These are phyloP conservation scores for Xylaria venustula DNA, from an alignment of 495 filamentous ascomycete species.

Conservation along the genomic window DNA sequence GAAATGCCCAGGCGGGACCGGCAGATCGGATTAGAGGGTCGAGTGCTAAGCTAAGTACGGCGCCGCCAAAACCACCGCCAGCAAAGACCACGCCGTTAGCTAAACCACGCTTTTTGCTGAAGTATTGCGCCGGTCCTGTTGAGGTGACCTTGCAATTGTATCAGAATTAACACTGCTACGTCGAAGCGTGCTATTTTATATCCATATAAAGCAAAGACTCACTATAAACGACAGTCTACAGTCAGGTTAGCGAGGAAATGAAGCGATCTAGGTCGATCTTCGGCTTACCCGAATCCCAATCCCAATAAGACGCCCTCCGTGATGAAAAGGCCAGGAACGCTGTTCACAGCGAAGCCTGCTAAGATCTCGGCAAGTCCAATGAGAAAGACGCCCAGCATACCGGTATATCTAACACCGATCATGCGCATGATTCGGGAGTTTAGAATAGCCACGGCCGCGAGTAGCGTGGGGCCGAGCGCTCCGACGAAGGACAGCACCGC, in stretches of 20 bases:
- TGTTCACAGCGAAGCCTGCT: constrained; percentile 47
- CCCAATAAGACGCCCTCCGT: constrained; percentile 56
- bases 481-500: constrained; percentile 58
- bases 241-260: background rate
- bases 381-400: constrained; percentile 45
- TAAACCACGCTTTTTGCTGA: constrained; percentile 51
- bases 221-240: constrained; percentile 11
- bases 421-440: constrained; percentile 49
- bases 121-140: constrained; percentile 53
- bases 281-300: constrained; percentile 44
- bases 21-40: constrained; percentile 46
- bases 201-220: background rate
- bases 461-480: constrained; percentile 47
- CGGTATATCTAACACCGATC: constrained; percentile 46
- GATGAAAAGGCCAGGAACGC: constrained; percentile 54
- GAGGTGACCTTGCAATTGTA: constrained; percentile 41
- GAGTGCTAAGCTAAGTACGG: constrained; percentile 48
- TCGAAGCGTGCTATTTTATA: background rate
- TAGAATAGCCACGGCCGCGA: constrained; percentile 48
- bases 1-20: constrained; percentile 55
- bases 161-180: background rate
- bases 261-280: background rate
- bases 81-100: constrained; percentile 58
- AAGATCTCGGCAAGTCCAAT: constrained; percentile 49
- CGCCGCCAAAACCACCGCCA: constrained; percentile 54